A percentile compares a stretch with the other conserved stretches of the same genome.
phyloP scores from a whole-genome alignment of 805 yeast species.

The Nakazawaea molendinolei region DNA sequence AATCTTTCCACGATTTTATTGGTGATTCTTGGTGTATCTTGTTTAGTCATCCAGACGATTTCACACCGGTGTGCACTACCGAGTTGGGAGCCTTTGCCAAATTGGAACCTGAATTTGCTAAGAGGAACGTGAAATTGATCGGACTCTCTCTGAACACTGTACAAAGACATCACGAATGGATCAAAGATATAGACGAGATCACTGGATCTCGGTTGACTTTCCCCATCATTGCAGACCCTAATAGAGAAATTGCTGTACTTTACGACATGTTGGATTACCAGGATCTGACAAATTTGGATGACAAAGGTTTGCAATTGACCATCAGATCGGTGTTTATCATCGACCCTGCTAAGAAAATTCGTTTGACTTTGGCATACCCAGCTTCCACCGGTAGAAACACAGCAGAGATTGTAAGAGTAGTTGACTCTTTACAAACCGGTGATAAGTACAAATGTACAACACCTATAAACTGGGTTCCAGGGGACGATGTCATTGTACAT shows the following conservation, averaged over 20 bases:
- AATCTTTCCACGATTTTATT: slow-evolving; percentile 48
- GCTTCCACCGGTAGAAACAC: slow-evolving; percentile 74
- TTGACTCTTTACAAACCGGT: slow-evolving; percentile 63
- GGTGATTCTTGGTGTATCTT: slow-evolving; percentile 60
- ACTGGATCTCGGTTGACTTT: slow-evolving; percentile 50
- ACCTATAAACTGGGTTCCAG: slow-evolving; percentile 69
- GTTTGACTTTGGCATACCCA: slow-evolving; percentile 62
- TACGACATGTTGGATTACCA: slow-evolving; percentile 70
- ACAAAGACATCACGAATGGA: slow-evolving; percentile 60
- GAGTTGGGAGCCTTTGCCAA: slow-evolving; percentile 73
- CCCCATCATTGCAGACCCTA: slow-evolving; percentile 66
- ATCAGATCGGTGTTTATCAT: slow-evolving; percentile 68
- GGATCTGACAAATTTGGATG: slow-evolving; percentile 61
- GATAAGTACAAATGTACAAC: slow-evolving; percentile 59
- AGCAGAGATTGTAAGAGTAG: slow-evolving; percentile 63
- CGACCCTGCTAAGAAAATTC: slow-evolving; percentile 58
- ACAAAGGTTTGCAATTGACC: slow-evolving; percentile 59
- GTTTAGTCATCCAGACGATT: slow-evolving; percentile 74
- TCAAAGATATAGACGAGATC: slow-evolving; percentile 64
- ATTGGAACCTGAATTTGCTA: slow-evolving; percentile 60
- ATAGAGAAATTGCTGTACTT: slow-evolving; percentile 50
- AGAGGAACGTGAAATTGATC: slow-evolving; percentile 58
- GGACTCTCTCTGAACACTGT: slow-evolving; percentile 63
- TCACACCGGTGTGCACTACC: slow-evolving; percentile 76
- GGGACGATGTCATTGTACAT: slow-evolving; percentile 68